Conservation (phyloP, 768 basidiomycete genomes). For the Terana coerulea region DNA sequence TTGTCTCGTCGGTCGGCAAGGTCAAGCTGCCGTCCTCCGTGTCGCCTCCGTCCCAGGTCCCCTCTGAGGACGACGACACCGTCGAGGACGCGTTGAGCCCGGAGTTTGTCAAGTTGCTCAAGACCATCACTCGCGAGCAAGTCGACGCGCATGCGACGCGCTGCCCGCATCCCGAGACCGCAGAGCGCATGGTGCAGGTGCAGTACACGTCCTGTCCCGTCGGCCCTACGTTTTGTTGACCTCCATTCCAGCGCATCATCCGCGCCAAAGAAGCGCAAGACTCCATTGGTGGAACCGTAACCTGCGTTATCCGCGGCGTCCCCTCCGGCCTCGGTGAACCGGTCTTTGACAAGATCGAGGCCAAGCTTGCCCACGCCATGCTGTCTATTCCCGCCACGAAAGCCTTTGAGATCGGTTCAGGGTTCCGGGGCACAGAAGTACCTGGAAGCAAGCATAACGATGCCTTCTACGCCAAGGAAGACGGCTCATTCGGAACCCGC, state of each 20-base stretch:
- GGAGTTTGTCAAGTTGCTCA: conserved; percentile 79
- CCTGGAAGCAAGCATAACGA: conserved; percentile 95
- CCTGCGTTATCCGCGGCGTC: conserved; percentile 89
- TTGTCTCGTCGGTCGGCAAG: conserved; percentile 95
- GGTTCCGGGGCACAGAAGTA: conserved; percentile 92
- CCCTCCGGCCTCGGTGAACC: conserved; percentile 95
- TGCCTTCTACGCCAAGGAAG: conserved; percentile 58
- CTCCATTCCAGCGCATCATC: conserved; percentile 69
- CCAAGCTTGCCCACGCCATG: conserved; percentile 95
- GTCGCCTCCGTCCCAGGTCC: conserved; percentile 36
- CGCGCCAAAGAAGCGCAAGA: conserved; percentile 87
- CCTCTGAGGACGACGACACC: conserved; percentile 49
- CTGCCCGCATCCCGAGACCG: conserved; percentile 88
- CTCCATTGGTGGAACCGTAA: conserved; percentile 97
- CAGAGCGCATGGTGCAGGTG: conserved; percentile 88
- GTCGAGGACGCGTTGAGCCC: conserved; percentile 73
- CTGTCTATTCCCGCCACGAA: conserved; percentile 98
- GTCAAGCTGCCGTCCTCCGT: conserved; percentile 66
- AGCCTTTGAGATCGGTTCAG: conserved; percentile 96
- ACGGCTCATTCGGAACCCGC: conserved; percentile 74
- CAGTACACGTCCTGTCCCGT: not conserved
- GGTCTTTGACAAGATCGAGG: conserved; percentile 98
- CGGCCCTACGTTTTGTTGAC: conserved; percentile 2
- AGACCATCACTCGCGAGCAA: conserved; percentile 76
- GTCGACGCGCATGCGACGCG: conserved; percentile 86